Conservation (phyloP, 2,329 filamentous ascomycete genomes). For the Drechmeria coniospora region DNA sequence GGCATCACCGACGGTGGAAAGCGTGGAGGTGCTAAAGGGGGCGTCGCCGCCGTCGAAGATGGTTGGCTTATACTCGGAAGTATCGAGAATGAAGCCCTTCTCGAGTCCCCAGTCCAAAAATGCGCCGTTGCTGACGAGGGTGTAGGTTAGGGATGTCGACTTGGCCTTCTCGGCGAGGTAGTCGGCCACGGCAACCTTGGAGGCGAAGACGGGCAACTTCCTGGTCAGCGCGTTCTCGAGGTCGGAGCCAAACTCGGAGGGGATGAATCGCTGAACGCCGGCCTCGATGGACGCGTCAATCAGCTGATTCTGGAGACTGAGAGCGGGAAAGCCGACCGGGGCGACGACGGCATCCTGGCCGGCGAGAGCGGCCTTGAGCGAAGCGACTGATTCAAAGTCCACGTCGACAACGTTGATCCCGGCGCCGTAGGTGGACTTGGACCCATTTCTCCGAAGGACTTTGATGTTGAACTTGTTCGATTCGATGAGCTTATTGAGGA, state of each 20-base stretch:
- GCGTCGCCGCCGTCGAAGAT: conserved; percentile 35
- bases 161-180: conserved; percentile 24
- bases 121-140: conserved; percentile 31
- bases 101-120: conserved; percentile 44
- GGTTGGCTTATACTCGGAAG: conserved; percentile 19
- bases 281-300: conserved; percentile 43
- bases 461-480: conserved; percentile 19
- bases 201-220: conserved; percentile 32
- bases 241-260: conserved; percentile 38
- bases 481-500: conserved; percentile 15
- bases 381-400: conserved; percentile 26
- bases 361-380: conserved; percentile 33
- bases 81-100: conserved; percentile 27
- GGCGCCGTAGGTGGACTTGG: conserved; percentile 18
- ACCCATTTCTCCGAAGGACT: conserved; percentile 23
- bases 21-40: conserved; percentile 30
- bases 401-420: conserved; percentile 16
- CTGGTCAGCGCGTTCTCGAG: conserved; percentile 15
- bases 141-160: conserved; percentile 34
- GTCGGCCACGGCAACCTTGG: conserved; percentile 29
- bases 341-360: conserved; percentile 42
- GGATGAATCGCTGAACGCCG: conserved; percentile 46
- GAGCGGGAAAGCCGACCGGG: conserved; percentile 17
- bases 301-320: conserved; percentile 24
- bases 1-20: conserved; percentile 29